Evolutionary conservation across 176 grass and related monocot genomes (phyloP).

Genomic region (Puya raimondii): DNA sequence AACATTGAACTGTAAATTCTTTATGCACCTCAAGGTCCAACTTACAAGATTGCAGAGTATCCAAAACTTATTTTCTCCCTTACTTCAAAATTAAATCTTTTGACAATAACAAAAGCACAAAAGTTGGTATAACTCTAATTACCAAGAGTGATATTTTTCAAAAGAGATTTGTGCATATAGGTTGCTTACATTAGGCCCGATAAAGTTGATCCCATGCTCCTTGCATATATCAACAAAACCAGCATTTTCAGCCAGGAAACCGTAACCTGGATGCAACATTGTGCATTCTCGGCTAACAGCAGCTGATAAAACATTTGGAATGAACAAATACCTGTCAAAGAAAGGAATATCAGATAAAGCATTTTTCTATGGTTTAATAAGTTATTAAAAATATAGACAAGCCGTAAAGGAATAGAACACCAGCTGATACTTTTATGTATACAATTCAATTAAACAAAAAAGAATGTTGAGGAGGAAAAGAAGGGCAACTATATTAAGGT

Average conservation of each 20-base stretch:
- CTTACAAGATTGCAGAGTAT: neutral
- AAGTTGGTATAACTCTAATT: neutral
- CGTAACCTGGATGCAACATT: slow-evolving; percentile 49
- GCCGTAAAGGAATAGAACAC: neutral
- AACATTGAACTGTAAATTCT: neutral
- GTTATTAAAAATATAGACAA: neutral
- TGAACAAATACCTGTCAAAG: slow-evolving; percentile 33
- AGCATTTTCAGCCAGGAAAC: slow-evolving; percentile 49
- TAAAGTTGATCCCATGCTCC: slow-evolving; percentile 40
- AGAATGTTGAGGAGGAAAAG: neutral
- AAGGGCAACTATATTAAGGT: neutral
- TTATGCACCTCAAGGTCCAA: too few species aligned
- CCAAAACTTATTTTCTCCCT: neutral
- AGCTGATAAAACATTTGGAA: slow-evolving; percentile 38
- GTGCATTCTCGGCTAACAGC: slow-evolving; percentile 39
- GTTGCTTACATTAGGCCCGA: slow-evolving; percentile 38
- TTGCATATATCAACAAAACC: slow-evolving; percentile 44
- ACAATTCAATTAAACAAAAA: neutral
- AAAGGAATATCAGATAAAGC: slow-evolving; percentile 3
- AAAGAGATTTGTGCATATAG: neutral
- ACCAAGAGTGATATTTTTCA: neutral
- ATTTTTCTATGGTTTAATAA: neutral
- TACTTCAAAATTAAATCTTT: neutral
- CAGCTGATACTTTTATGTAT: neutral
- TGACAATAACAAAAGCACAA: neutral